Evolutionary conservation across 371 early-diverging fungal species (phyloP), one percentile per base, ranked within the genome.

Genomic region (Smittium mucronatum): DNA sequence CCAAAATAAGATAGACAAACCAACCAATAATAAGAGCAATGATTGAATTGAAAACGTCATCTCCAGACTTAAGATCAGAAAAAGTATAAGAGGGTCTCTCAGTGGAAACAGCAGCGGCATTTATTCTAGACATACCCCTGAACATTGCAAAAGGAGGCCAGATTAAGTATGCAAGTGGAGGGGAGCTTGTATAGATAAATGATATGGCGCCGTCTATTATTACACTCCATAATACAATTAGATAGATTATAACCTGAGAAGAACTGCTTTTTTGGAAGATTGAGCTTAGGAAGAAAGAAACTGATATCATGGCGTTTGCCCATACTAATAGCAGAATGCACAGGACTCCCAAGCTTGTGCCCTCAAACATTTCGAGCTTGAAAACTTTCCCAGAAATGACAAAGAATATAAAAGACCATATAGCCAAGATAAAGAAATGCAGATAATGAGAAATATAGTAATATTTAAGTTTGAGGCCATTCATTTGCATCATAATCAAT

Each of bases 91-190:
- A 80, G 36, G 71, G 72, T 1, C 29, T 28, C 21, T 21, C 68
- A 29, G 26, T 72, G 75, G 34, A 36, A 36, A 67, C 75, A 32
- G 82, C 79, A 0, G 82, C 82, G 2, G 34, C 33, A 70, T 85
- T 85, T 68, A 88, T 73, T 17, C 80, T 66, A 11, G 73, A 70
- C 58, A 89, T 74, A 2, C 81, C 81, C 8, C 81, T 75, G 76
- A 86, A 89, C 75, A 89, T 88, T 16, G 88, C 88, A 75, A 89
- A 88, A 1, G 87, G 86, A 1, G 89, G 88, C 88, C 89, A 90
- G 67, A 87, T 68, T 76, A 82, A 85, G 75, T 82, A 85, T 0
- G 77, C 82, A 25, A 74, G 32, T 26, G 32, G 85, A 73, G 36
- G 72, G 73, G 0, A 67, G 36, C 61, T 72, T 65, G n/a, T 70